Conservation (phyloP, 1,284 basidiomycete genomes). For the Ceratobasidium sp. region DNA sequence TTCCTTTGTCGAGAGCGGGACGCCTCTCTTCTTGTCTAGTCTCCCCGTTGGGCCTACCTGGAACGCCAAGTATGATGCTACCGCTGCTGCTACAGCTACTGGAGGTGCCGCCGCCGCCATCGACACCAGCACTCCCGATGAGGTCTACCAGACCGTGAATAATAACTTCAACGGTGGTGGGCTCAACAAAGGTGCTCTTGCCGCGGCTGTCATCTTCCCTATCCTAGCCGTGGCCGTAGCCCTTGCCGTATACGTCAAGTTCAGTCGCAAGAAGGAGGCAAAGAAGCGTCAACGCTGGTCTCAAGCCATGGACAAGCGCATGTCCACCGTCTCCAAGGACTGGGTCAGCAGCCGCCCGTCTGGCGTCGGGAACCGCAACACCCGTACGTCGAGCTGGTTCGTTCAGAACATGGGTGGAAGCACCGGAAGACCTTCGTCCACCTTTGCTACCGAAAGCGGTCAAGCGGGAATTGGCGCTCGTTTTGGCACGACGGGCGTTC, state of each 20-base stretch:
- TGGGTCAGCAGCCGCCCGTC: conserved; percentile 83
- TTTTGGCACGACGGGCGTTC: conserved; percentile 48
- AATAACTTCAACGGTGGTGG: conserved; percentile 52
- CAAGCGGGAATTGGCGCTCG: conserved; percentile 60
- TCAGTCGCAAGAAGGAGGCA: conserved; percentile 68
- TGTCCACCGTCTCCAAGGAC: conserved; percentile 81
- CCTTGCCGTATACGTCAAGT: conserved; percentile 68
- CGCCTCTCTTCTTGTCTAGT: conserved; percentile 68
- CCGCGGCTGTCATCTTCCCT: conserved; percentile 83
- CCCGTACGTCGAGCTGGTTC: conserved; percentile 58
- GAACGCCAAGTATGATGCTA: conserved; percentile 69
- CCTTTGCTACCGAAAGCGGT: conserved; percentile 62
- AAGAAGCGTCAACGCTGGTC: conserved; percentile 78
- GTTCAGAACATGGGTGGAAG: conserved; percentile 48
- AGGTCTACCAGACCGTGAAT: conserved; percentile 52
- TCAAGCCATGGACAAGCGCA: conserved; percentile 80
- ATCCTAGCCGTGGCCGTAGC: conserved; percentile 68
- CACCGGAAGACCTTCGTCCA: conserved; percentile 63
- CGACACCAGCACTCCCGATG: conserved; percentile 60
- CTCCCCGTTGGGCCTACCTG: conserved; percentile 81
- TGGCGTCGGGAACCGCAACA: conserved; percentile 61
- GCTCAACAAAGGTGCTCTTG: conserved; percentile 74
- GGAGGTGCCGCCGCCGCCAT: conserved; percentile 59
- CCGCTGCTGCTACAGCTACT: conserved; percentile 52
- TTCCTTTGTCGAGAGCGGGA: conserved; percentile 70